Base-by-base conservation (phyloP, 73 alveolate genomes). In the Halteria grandinella region DNA sequence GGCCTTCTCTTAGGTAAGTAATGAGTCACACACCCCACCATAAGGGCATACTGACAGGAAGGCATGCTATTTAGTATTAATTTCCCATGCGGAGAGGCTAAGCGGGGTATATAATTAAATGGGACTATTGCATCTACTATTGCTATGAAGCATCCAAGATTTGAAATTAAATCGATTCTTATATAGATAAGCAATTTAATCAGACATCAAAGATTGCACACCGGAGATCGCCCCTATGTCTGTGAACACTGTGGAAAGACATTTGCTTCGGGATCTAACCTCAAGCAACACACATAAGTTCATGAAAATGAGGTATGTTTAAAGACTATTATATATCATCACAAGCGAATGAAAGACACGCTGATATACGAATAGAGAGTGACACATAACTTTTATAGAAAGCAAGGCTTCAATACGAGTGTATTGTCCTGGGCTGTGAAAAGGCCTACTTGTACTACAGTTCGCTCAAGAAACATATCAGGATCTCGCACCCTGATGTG, bases 221-320 rank as follows among this genome's bases (percentile, higher is more conserved):
- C 91, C 0, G 91, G 91, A 3, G 83, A 70, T 10, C 70, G 71
- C 39, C 91, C 91, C 2, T 82, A 71, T 33, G 18, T 12, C 18
- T 82, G 91, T 44, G 62, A 55, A 1, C 15, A 23, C 17, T 82
- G 91, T 29, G 60, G 71, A 29, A 82, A 82, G 69, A 36, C 49
- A 11, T 82, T 82, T 57, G 91, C 86, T 7, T 82, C 91, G 1
- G 83, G 86, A 17, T 70, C 86, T 8, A 82, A 82, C 34, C 74
- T 82, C 1, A 82, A 82, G 41, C 59, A 82, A 48, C 91, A 82
- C 55, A 54, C 23, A 54, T 75, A 70, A 71, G 69, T 82, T 21
- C 91, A 82, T 40, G 66, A 43, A n/a, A 63, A 77, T 32, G 59
- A 62, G 14, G 57, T 62, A 62, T 37, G 62, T 62, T 2, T 6